A percentile compares a stretch with the other conserved stretches of the same genome.
Conservation (phyloP, 352 stramenopile species). For the Elongisporangium anandrum region DNA sequence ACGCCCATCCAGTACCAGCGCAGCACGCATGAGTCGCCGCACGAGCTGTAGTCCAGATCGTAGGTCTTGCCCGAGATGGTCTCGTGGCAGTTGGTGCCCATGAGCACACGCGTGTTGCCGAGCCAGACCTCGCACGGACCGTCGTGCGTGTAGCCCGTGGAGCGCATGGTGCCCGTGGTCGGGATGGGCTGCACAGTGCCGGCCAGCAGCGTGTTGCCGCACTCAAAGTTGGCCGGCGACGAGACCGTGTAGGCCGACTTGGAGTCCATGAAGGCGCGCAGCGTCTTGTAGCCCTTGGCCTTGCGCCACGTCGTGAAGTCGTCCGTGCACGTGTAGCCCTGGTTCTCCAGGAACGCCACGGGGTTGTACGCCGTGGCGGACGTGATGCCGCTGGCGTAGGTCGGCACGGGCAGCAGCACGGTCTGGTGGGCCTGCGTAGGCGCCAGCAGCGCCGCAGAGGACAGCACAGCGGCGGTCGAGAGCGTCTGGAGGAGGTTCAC, state of each 20-base stretch:
- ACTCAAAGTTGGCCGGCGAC: slow-evolving; percentile 24
- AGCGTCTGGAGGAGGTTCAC: slow-evolving; percentile 4
- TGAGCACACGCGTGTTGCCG: slow-evolving; percentile 27
- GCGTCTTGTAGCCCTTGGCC: slow-evolving; percentile 31
- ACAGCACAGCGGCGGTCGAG: slow-evolving; percentile 14
- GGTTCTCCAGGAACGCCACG: slow-evolving; percentile 42
- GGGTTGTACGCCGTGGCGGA: slow-evolving; percentile 31
- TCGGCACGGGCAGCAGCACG: slow-evolving; percentile 31
- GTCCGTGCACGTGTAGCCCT: slow-evolving; percentile 30
- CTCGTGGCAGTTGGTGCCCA: slow-evolving; percentile 30
- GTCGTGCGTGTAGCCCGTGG: slow-evolving; percentile 47
- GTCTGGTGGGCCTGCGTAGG: slow-evolving; percentile 25
- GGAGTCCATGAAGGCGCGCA: slow-evolving; percentile 37
- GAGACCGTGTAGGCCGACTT: slow-evolving; percentile 26
- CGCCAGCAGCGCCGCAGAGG: slow-evolving; percentile 12
- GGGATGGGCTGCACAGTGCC: slow-evolving; percentile 27
- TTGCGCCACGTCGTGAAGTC: slow-evolving; percentile 36
- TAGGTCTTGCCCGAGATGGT: slow-evolving; percentile 27
- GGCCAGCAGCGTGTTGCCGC: slow-evolving; percentile 21
- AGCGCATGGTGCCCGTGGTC: slow-evolving; percentile 19
- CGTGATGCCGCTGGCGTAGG: slow-evolving; percentile 13
- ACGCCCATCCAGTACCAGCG: slow-evolving; percentile 40
- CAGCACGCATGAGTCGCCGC: slow-evolving; percentile 27
- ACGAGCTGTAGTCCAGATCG: slow-evolving; percentile 32
- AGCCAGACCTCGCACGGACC: slow-evolving; percentile 43